Evolutionary conservation across 2,329 filamentous ascomycete species (phyloP).

Genomic region (Apiospora phragmitis): DNA sequence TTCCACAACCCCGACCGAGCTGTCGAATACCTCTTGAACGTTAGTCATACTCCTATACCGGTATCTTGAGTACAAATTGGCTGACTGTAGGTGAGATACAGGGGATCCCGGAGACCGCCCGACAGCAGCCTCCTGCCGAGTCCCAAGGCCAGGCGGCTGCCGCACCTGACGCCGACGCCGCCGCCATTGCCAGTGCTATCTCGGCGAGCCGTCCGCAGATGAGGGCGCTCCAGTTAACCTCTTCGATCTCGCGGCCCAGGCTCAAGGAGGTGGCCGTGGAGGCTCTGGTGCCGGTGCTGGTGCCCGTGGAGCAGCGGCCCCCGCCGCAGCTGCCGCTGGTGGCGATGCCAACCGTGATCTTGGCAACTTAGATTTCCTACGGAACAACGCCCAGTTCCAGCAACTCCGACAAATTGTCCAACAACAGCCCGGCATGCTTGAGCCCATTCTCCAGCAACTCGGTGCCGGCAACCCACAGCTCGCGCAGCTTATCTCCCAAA

Average conservation of each 20-base stretch:
- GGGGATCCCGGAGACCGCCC: conserved; percentile 88
- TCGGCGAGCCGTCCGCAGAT: conserved; percentile 37
- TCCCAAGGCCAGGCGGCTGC: conserved; percentile 25
- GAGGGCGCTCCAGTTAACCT: conserved; percentile 70
- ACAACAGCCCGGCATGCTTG: conserved; percentile 96
- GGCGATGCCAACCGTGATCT: conserved; percentile 43
- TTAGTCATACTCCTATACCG: conserved; percentile 42
- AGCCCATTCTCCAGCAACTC: conserved; percentile 95
- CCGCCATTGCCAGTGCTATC: conserved; percentile 44
- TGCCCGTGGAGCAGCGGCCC: conserved; percentile 42
- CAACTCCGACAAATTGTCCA: conserved; percentile 96
- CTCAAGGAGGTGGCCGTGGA: conserved; percentile 43
- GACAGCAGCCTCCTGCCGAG: conserved; percentile 59
- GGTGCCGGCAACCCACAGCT: conserved; percentile 93
- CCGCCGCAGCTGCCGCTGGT: conserved; percentile 50
- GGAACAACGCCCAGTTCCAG: conserved; percentile 96
- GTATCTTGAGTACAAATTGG: background rate
- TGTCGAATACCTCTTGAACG: conserved; percentile 90
- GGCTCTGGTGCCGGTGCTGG: conserved; percentile 43
- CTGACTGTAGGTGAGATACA: conserved; percentile 36
- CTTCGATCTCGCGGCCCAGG: conserved; percentile 86
- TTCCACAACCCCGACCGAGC: conserved; percentile 97
- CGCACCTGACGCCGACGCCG: conserved; percentile 34
- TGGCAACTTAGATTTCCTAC: conserved; percentile 83
- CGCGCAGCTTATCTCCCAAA: conserved; percentile 85